Evolutionary conservation across 352 stramenopile genomes (phyloP).

Genomic region (Globisporangium lucens): DNA sequence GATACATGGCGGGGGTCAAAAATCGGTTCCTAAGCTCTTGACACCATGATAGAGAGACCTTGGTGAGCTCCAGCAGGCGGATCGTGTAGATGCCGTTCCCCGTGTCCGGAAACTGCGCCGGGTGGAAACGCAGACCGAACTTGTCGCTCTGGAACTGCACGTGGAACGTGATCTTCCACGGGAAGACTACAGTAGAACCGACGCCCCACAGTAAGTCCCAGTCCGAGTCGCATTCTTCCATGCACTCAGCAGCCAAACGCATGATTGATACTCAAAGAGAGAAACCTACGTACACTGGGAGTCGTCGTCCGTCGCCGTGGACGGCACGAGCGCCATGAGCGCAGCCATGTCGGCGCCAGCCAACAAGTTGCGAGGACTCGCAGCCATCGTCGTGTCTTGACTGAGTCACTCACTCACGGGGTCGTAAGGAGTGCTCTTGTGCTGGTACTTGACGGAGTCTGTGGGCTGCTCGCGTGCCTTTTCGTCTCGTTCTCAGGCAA

Average conservation of each 20-base stretch:
- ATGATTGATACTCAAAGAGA: neutral
- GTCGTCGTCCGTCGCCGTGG: conserved; percentile 42
- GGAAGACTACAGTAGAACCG: conserved; percentile 36
- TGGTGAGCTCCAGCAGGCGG: conserved; percentile 69
- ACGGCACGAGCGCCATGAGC: conserved; percentile 28
- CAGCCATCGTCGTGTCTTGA: conserved; percentile 1
- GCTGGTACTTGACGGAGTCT: neutral
- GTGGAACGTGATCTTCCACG: conserved; percentile 82
- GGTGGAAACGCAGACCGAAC: conserved; percentile 73
- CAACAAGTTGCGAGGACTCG: conserved; percentile 15
- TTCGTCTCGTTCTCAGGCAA: neutral
- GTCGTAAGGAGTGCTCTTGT: too few relatives aligned
- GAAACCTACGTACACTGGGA: conserved; percentile 32
- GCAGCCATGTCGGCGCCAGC: conserved; percentile 14
- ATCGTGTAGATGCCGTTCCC: conserved; percentile 85
- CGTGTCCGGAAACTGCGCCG: conserved; percentile 74
- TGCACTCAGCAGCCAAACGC: too few relatives aligned
- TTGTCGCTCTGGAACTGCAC: conserved; percentile 83
- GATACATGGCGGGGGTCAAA: neutral
- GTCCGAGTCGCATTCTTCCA: too few relatives aligned
- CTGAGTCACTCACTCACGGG: neutral
- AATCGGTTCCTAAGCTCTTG: neutral
- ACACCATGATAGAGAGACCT: conserved; percentile 21
- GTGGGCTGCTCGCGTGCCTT: neutral
- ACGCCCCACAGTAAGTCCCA: neutral